A percentile compares a stretch with the other conserved stretches of the same genome.
Conservation (phyloP, 2,329 filamentous ascomycete genomes). For the Nothophaeocryptopus gaeumannii region DNA sequence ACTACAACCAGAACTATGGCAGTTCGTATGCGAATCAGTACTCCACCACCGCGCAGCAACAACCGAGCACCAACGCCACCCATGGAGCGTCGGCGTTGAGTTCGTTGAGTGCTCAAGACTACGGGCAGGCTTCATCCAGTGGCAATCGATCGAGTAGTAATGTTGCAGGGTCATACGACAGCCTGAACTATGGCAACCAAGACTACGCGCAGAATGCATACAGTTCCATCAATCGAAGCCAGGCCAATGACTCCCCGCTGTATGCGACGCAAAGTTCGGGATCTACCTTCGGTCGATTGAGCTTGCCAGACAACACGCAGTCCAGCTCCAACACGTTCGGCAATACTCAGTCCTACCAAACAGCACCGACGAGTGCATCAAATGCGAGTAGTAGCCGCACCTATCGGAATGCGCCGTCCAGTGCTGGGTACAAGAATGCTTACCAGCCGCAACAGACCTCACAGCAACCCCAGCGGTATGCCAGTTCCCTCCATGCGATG, state of each 20-base stretch:
- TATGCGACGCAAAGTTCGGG: conserved; percentile 23
- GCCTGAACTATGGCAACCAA: conserved; percentile 10
- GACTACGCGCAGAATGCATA: conserved; percentile 15
- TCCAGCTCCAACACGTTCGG: conserved; percentile 16
- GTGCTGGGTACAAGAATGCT: conserved; percentile 21
- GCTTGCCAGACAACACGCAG: conserved; percentile 25
- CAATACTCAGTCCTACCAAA: conserved; percentile 14
- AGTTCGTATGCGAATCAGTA: conserved; percentile 23
- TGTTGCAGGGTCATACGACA: conserved; percentile 19
- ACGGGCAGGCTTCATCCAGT: conserved; percentile 19
- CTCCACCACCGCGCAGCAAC: conserved; percentile 18
- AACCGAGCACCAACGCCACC: conserved; percentile 14
- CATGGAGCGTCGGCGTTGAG: conserved; percentile 26
- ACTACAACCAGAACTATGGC: conserved; percentile 18
- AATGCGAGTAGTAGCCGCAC: conserved; percentile 17
- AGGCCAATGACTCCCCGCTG: conserved; percentile 27
- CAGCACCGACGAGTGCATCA: conserved; percentile 5
- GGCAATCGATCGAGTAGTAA: conserved; percentile 9
- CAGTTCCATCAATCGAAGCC: conserved; percentile 17
- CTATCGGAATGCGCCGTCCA: conserved; percentile 25
- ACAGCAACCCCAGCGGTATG: conserved; percentile 30
- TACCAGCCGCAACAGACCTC: conserved; percentile 20
- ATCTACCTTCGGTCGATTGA: conserved; percentile 24
- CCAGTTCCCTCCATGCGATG: conserved; percentile 30
- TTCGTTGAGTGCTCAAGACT: conserved; percentile 24